Conservation (phyloP, 495 filamentous ascomycete species). For the Talaromyces trachyspermus region DNA sequence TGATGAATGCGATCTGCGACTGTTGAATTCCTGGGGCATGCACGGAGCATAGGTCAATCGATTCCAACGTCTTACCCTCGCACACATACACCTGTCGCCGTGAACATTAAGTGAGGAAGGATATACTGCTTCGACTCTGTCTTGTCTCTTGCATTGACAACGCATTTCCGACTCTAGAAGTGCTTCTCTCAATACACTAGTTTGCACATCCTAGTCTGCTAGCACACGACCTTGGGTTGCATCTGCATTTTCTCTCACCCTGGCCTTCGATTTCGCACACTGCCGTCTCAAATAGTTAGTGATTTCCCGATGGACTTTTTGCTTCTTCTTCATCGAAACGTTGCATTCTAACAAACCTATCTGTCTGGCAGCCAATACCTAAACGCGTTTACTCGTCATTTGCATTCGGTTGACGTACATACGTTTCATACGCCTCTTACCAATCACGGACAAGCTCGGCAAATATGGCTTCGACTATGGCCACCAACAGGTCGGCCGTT, state of each 20-base stretch:
- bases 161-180: background rate
- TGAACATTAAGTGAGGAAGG: slow-evolving; percentile 1
- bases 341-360: too few species aligned
- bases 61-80: background rate
- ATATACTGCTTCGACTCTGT: too few species aligned
- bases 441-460: background rate
- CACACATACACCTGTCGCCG: background rate
- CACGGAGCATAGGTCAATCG: slow-evolving; percentile 33
- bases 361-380: too few species aligned
- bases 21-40: slow-evolving; percentile 44
- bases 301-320: background rate
- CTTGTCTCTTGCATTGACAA: slow-evolving; percentile 5
- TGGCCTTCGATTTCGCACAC: background rate
- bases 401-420: background rate
- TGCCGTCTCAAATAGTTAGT: slow-evolving; percentile 2
- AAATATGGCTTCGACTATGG: slow-evolving; percentile 36
- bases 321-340: background rate
- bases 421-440: background rate
- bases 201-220: too few species aligned
- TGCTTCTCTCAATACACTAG: background rate
- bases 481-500: slow-evolving; percentile 30
- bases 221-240: background rate
- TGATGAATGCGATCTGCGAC: slow-evolving; percentile 38
- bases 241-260: slow-evolving; percentile 3
- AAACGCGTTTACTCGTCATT: too few species aligned